Evolutionary conservation across 2,329 filamentous ascomycete species (phyloP).

Genomic region (Stagonosporopsis cucurbitacearum): DNA sequence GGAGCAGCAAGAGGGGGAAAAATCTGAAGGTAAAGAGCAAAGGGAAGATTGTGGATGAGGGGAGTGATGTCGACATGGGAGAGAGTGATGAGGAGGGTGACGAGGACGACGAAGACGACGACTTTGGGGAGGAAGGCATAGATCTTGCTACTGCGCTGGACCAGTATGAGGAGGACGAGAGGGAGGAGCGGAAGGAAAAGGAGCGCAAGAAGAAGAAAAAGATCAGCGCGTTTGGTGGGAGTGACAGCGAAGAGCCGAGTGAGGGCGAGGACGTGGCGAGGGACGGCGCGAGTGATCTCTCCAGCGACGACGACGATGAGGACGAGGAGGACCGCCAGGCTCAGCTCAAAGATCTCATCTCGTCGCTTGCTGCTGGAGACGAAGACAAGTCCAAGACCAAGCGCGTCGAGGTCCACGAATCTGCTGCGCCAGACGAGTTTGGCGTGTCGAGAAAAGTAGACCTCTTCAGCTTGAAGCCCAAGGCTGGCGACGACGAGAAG

Average conservation of each 20-base stretch:
- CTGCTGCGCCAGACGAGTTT: constrained; percentile 66
- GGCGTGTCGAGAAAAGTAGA: constrained; percentile 71
- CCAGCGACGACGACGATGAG: constrained; percentile 54
- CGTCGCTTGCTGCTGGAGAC: constrained; percentile 62
- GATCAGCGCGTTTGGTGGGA: constrained; percentile 43
- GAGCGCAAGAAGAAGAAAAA: constrained; percentile 51
- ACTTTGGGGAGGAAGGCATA: constrained; percentile 68
- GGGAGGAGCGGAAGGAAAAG: constrained; percentile 34
- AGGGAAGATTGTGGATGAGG: constrained; percentile 39
- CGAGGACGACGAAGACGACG: constrained; percentile 55
- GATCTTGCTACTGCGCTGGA: constrained; percentile 69
- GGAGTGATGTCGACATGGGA: constrained; percentile 55
- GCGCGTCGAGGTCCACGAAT: constrained; percentile 60
- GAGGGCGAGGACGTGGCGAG: constrained; percentile 54
- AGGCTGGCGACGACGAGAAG: constrained; percentile 74
- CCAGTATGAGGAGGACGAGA: constrained; percentile 48
- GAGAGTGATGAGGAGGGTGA: constrained; percentile 53
- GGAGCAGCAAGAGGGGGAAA: constrained; percentile 58
- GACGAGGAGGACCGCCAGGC: constrained; percentile 62
- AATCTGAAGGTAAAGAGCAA: constrained; percentile 55
- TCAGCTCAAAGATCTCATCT: constrained; percentile 72
- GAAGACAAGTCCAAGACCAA: constrained; percentile 43
- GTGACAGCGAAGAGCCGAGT: constrained; percentile 61
- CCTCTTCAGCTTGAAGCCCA: constrained; percentile 75
- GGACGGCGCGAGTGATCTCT: constrained; percentile 58